These are phyloP conservation scores for Ascomycota sp. DNA, from an alignment of 2,329 filamentous ascomycete species.

Conservation along the genomic window DNA sequence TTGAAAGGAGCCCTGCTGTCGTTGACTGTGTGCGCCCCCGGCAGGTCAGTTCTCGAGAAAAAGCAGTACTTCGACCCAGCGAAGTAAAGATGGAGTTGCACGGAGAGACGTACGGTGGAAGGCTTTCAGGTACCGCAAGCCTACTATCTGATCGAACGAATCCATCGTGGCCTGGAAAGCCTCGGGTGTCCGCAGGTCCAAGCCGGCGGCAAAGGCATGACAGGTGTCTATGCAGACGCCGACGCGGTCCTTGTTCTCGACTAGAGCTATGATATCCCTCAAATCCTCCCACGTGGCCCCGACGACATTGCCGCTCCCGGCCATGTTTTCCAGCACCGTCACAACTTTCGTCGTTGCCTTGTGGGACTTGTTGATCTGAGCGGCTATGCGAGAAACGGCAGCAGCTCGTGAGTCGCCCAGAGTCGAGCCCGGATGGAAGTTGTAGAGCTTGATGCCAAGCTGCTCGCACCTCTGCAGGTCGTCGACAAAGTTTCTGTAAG, in stretches of 20 bases:
- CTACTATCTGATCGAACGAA: conserved; percentile 60
- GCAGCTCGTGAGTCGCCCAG: conserved; percentile 44
- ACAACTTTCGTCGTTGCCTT: conserved; percentile 54
- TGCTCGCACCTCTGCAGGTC: conserved; percentile 70
- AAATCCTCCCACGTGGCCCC: conserved; percentile 76
- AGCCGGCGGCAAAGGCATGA: conserved; percentile 85
- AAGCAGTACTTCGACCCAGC: too few species aligned
- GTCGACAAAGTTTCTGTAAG: conserved; percentile 70
- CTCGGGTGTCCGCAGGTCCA: conserved; percentile 62
- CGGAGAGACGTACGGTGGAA: conserved; percentile 34
- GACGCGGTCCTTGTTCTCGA: conserved; percentile 65
- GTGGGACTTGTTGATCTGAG: conserved; percentile 66
- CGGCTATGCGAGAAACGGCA: conserved; percentile 61
- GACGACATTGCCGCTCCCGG: conserved; percentile 69
- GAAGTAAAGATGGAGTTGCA: background rate
- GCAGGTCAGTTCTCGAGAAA: too few species aligned
- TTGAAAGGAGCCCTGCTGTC: conserved; percentile 80
- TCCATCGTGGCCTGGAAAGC: conserved; percentile 54
- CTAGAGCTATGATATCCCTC: conserved; percentile 57
- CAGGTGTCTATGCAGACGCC: conserved; percentile 95
- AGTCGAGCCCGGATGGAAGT: conserved; percentile 85
- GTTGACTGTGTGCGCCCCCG: conserved; percentile 49
- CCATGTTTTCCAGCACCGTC: conserved; percentile 90
- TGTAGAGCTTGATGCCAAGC: conserved; percentile 81
- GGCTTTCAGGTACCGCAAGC: conserved; percentile 59